phyloP scores from a whole-genome alignment of 768 basidiomycete species.

The Pleurotus djamor region DNA sequence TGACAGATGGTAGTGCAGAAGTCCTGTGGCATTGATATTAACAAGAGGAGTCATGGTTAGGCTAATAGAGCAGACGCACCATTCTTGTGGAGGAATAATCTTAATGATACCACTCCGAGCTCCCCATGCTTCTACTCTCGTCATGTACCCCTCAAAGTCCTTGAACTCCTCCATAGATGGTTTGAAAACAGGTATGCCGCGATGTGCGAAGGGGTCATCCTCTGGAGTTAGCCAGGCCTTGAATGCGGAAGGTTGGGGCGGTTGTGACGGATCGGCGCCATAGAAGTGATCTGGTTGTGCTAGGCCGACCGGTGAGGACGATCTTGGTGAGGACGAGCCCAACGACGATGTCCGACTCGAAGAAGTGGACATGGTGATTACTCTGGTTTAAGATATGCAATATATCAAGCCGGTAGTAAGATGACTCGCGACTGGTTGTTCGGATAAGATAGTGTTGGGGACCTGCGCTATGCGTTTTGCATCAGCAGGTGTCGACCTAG shows the following conservation, averaged over 20 bases:
- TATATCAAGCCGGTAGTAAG: neutral
- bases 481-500: neutral
- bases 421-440: neutral
- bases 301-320: slow-evolving; percentile 51
- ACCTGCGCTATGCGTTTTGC: neutral
- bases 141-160: slow-evolving; percentile 92
- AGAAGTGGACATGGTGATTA: slow-evolving; percentile 22
- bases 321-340: slow-evolving; percentile 40
- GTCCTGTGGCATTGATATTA: slow-evolving; percentile 46
- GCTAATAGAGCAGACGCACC: slow-evolving; percentile 47
- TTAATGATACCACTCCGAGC: slow-evolving; percentile 91
- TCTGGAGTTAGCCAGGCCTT: slow-evolving; percentile 76
- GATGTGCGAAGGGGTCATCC: slow-evolving; percentile 77
- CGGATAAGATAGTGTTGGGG: neutral
- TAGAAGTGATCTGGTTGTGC: slow-evolving; percentile 87
- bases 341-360: slow-evolving; percentile 38
- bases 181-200: slow-evolving; percentile 96
- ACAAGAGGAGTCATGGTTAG: slow-evolving; percentile 9
- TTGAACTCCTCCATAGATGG: slow-evolving; percentile 90
- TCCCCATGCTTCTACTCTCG: slow-evolving; percentile 87
- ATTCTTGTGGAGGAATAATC: slow-evolving; percentile 92
- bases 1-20: slow-evolving; percentile 67
- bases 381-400: slow-evolving; percentile 2
- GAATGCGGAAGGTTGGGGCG: slow-evolving; percentile 54
- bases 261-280: slow-evolving; percentile 45